phyloP scores from a whole-genome alignment of 441 rosid species.

The Corymbia calophylla region DNA sequence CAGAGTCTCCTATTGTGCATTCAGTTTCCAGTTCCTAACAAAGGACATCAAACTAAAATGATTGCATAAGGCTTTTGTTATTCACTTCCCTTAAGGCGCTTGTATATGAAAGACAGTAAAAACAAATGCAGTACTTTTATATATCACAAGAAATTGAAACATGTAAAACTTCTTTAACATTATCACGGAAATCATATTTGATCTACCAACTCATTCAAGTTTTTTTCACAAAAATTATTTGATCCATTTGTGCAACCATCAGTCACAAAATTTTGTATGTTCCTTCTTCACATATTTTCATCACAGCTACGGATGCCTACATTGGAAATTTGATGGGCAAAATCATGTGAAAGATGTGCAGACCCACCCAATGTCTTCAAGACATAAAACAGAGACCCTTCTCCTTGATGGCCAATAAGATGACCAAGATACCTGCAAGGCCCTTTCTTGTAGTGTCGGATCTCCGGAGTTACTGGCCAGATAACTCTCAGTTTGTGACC shows the following conservation, averaged over 20 bases:
- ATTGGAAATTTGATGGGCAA: background rate
- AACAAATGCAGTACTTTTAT: background rate
- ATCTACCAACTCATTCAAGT: background rate
- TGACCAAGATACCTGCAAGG: constrained; percentile 84
- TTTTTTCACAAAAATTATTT: background rate
- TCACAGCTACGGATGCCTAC: background rate
- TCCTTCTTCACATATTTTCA: background rate
- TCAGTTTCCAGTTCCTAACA: background rate
- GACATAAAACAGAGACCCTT: constrained; percentile 81
- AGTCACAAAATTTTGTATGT: fast-evolving
- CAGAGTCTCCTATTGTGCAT: background rate
- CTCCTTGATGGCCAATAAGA: constrained; percentile 95
- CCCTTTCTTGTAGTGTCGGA: constrained; percentile 75
- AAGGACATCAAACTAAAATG: background rate
- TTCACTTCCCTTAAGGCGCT: background rate
- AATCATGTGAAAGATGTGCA: constrained; percentile 3
- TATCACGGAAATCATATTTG: background rate
- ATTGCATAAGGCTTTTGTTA: background rate
- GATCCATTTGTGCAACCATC: background rate
- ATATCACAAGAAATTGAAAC: background rate
- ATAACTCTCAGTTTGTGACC: constrained; percentile 65
- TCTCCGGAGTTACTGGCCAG: constrained; percentile 89
- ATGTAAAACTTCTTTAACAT: background rate
- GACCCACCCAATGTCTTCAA: constrained; percentile 76
- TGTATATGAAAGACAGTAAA: background rate